Conservation (phyloP, 352 stramenopile genomes). For the Phytophthora fragariae region DNA sequence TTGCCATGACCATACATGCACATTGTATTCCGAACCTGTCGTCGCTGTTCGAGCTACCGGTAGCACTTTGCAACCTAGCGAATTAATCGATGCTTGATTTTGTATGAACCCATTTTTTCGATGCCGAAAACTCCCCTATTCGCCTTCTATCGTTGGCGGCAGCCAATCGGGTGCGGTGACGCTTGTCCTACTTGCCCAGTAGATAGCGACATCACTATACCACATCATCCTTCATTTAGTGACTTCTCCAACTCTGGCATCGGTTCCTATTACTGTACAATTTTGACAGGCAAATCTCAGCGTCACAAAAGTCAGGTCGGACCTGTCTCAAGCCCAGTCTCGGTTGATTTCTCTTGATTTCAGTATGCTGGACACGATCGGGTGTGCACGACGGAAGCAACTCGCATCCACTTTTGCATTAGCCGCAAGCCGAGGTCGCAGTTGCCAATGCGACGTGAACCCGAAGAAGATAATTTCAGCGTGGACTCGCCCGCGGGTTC, state of each 20-base stretch:
- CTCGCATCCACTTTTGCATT: conserved; percentile 21
- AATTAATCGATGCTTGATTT: conserved; percentile 18
- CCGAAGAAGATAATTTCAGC: conserved; percentile 6
- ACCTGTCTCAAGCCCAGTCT: conserved; percentile 10
- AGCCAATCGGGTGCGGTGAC: not conserved
- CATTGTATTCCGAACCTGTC: not conserved
- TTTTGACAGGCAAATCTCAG: not conserved
- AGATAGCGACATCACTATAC: not conserved
- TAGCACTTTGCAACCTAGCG: not conserved
- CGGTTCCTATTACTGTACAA: not conserved
- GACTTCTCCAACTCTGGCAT: not conserved
- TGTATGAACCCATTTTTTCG: conserved; percentile 11
- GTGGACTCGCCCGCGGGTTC: conserved; percentile 27
- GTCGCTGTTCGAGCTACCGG: not conserved
- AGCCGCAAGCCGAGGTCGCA: conserved; percentile 16
- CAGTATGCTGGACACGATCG: conserved; percentile 28
- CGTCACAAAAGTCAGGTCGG: not conserved
- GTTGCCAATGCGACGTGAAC: conserved; percentile 20
- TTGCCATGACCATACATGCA: not conserved
- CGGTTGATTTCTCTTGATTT: conserved; percentile 20
- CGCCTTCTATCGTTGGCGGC: not conserved
- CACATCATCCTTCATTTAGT: not conserved
- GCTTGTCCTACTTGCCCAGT: not conserved
- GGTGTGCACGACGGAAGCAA: conserved; percentile 13
- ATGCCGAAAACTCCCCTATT: not conserved